Evolutionary conservation across 164 flowering plant genomes (phyloP).

Genomic region (Paratinospora sagittata): DNA sequence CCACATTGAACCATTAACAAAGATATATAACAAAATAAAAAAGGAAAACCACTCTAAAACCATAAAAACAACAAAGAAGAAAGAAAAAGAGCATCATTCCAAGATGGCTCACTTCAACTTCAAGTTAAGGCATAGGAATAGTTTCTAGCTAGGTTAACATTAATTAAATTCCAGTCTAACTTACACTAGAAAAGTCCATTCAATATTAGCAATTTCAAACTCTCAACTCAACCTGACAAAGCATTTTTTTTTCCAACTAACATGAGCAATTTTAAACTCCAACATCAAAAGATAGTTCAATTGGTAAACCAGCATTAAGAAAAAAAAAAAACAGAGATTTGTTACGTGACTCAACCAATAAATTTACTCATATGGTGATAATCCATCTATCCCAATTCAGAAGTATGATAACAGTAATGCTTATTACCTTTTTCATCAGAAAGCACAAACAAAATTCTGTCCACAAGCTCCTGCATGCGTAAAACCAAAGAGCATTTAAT

Average conservation of each 20-base stretch:
- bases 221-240: no score
- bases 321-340: no score
- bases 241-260: no score
- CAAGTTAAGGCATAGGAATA: no score
- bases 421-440: slow-evolving; percentile 37
- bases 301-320: background rate
- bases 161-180: no score
- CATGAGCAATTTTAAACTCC: background rate
- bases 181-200: background rate
- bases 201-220: background rate
- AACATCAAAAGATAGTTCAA: background rate
- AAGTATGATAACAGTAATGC: background rate
- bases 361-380: background rate
- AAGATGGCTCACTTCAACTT: no score
- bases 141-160: no score
- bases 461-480: slow-evolving; percentile 38
- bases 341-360: background rate
- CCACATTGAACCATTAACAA: no score
- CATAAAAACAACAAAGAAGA: no score
- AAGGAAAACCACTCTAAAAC: no score
- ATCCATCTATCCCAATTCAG: background rate
- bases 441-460: slow-evolving; percentile 32
- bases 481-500: background rate
- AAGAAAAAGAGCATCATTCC: no score
- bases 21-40: no score